phyloP scores from a whole-genome alignment of 371 early-diverging fungal species.

The Saksenaea vasiformis region DNA sequence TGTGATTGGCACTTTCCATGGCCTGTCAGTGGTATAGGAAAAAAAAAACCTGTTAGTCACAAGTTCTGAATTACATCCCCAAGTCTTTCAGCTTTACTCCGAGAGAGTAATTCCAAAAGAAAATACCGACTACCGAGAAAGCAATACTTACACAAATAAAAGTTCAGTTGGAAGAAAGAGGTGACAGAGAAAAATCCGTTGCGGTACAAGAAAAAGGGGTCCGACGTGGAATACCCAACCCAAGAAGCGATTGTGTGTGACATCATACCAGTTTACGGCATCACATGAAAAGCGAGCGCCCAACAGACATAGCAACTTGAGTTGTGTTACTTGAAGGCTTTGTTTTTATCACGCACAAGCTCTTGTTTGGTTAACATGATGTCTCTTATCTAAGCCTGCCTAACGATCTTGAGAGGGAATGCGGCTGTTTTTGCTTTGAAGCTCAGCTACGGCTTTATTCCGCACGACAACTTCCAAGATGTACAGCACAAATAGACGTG shows the following conservation, averaged over 20 bases:
- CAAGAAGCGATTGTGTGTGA: background rate
- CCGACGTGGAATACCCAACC: background rate
- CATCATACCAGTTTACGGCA: background rate
- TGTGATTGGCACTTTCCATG: background rate
- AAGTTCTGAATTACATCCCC: background rate
- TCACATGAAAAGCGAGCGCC: background rate
- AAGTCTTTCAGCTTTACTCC: background rate
- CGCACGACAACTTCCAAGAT: too few relatives aligned
- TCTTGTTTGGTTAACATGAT: too few relatives aligned
- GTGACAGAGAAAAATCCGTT: background rate
- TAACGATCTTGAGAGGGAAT: too few relatives aligned
- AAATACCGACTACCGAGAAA: background rate
- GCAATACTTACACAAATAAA: background rate
- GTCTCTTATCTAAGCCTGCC: too few relatives aligned
- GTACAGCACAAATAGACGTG: too few relatives aligned
- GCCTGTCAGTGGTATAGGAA: background rate
- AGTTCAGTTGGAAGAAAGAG: background rate
- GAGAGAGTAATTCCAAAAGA: background rate
- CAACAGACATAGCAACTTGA: background rate
- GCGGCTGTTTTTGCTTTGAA: too few relatives aligned
- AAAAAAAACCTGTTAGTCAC: background rate
- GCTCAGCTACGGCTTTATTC: too few relatives aligned
- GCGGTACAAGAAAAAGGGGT: slow-evolving; percentile 4
- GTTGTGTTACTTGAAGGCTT: background rate
- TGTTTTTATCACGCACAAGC: background rate